Percentiles rank a stretch among this genome's conserved stretches.
phyloP scores from a whole-genome alignment of 306 rosid species.

The Sesbania bispinosa region DNA sequence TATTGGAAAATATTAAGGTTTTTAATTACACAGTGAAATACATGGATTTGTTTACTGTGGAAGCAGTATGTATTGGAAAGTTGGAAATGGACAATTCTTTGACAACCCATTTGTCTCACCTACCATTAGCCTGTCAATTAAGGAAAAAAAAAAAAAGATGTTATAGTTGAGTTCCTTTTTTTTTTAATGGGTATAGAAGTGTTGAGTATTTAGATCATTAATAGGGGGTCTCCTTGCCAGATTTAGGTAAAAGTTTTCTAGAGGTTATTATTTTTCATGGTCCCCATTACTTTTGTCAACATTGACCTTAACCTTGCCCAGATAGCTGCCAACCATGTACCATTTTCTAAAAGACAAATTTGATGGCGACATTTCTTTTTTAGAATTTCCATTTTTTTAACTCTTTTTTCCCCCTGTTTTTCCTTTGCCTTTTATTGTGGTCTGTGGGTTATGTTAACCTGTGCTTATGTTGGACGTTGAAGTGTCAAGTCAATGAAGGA shows the following conservation, averaged over 20 bases:
- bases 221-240: not conserved
- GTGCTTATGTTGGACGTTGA: conserved; percentile 22
- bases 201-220: conserved; percentile 23
- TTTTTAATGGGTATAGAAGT: not conserved
- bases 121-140: not conserved
- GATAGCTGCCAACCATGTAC: conserved; percentile 15
- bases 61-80: not conserved
- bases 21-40: not conserved
- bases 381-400: not conserved
- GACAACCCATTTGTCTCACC: conserved; percentile 31
- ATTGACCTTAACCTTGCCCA: conserved; percentile 7
- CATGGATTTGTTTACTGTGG: not conserved
- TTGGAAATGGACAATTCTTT: conserved; percentile 25
- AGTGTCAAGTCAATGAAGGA: conserved; percentile 25
- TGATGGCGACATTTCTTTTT: conserved; percentile 10
- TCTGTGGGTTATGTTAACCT: not conserved
- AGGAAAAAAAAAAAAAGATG: not conserved
- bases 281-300: not conserved
- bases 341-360: not conserved
- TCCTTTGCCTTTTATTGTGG: not conserved
- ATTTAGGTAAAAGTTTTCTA: conserved; percentile 16
- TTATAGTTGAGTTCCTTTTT: too few species aligned
- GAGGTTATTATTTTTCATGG: not conserved
- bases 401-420: not conserved
- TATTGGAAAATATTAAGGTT: not conserved